These are phyloP conservation scores for Cercophora scortea DNA, from an alignment of 495 filamentous ascomycete species.

Conservation along the genomic window DNA sequence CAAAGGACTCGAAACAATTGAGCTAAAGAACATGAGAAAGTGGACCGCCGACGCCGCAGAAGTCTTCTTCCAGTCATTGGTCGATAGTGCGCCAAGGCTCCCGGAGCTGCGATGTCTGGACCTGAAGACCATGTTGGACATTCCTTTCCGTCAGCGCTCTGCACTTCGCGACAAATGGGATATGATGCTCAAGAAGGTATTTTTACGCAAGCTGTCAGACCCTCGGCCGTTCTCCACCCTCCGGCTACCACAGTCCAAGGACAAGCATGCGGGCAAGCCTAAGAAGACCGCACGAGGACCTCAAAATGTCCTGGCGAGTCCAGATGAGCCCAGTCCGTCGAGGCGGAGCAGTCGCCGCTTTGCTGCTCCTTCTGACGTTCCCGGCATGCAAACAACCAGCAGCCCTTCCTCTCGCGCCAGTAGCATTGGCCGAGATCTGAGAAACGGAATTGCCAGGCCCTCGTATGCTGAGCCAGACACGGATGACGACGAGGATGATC, in stretches of 20 bases:
- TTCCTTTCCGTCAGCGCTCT: slow-evolving; percentile 71
- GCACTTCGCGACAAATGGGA: slow-evolving; percentile 68
- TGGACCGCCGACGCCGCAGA: slow-evolving; percentile 57
- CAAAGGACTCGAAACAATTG: slow-evolving; percentile 53
- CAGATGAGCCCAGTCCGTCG: not conserved
- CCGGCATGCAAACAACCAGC: slow-evolving; percentile 3
- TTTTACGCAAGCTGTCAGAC: slow-evolving; percentile 46
- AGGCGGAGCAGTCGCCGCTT: slow-evolving; percentile 15
- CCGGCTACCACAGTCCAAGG: not conserved
- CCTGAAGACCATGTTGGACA: slow-evolving; percentile 64
- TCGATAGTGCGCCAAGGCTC: slow-evolving; percentile 56
- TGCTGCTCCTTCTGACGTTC: not conserved
- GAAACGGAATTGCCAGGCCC: slow-evolving; percentile 4
- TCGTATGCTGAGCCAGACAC: slow-evolving; percentile 28
- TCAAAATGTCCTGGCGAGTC: not conserved
- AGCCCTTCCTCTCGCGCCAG: slow-evolving; percentile 13
- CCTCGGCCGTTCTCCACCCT: slow-evolving; percentile 35
- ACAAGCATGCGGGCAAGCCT: not conserved
- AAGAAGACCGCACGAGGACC: no score
- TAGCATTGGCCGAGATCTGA: slow-evolving; percentile 12
- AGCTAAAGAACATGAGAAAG: slow-evolving; percentile 66
- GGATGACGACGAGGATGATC: slow-evolving; percentile 19
- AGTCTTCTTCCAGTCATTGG: slow-evolving; percentile 67
- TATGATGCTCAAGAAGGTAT: slow-evolving; percentile 52
- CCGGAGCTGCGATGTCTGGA: slow-evolving; percentile 55